These are phyloP conservation scores for Fraxinus quadrangulata DNA, from an alignment of 257 asterid species.

Conservation along the genomic window DNA sequence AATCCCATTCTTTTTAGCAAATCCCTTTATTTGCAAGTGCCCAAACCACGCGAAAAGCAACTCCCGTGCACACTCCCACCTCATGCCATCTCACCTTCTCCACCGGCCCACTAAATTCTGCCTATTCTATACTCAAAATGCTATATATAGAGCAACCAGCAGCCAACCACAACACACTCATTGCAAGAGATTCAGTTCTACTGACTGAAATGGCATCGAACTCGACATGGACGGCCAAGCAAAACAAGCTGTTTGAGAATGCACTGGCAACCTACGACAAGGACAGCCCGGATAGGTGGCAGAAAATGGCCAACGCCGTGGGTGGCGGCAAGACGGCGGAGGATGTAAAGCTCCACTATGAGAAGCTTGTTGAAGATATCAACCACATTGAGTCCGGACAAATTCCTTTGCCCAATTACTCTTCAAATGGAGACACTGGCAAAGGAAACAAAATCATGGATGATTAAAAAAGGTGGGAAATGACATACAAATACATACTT, in stretches of 20 bases:
- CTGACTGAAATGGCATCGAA: slow-evolving; percentile 39
- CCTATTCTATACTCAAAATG: slow-evolving; percentile 8
- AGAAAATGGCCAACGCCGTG: slow-evolving; percentile 54
- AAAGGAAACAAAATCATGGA: slow-evolving; percentile 20
- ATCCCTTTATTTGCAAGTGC: not conserved
- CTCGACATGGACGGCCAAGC: slow-evolving; percentile 51
- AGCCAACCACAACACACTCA: slow-evolving; percentile 7
- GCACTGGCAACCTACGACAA: slow-evolving; percentile 57
- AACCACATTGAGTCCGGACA: slow-evolving; percentile 56
- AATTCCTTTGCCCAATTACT: slow-evolving; percentile 58
- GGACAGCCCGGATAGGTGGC: slow-evolving; percentile 60
- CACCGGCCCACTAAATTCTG: slow-evolving; percentile 28
- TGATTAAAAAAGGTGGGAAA: slow-evolving; percentile 38
- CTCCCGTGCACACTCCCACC: not conserved
- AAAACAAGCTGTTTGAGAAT: slow-evolving; percentile 72
- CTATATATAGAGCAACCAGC: slow-evolving; percentile 34
- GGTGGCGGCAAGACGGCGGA: slow-evolving; percentile 62
- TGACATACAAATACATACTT: not conserved
- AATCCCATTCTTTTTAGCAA: too few species aligned
- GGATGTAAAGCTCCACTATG: slow-evolving; percentile 65
- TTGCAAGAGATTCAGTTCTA: not conserved
- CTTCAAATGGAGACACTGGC: slow-evolving; percentile 11
- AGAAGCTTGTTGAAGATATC: slow-evolving; percentile 58
- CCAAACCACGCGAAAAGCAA: slow-evolving; percentile 1
- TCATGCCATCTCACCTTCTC: not conserved